These are phyloP conservation scores for Clavispora asparagi DNA, from an alignment of 805 yeast genomes.

Conservation along the genomic window DNA sequence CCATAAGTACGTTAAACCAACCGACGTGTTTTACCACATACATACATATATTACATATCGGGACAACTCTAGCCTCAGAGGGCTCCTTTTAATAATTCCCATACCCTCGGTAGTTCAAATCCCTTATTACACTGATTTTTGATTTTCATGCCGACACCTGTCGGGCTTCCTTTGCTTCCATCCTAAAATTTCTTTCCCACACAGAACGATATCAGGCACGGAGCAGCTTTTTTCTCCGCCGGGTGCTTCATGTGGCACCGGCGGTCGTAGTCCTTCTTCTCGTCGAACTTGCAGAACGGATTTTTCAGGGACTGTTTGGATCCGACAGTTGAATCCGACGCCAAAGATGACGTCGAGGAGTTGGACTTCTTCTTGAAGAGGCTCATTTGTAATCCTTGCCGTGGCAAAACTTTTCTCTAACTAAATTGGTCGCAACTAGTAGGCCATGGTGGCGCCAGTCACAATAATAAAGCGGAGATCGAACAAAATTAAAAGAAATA, in stretches of 20 bases:
- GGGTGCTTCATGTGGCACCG: slow-evolving; percentile 31
- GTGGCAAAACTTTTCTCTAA: slow-evolving; percentile 6
- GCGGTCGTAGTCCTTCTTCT: slow-evolving; percentile 40
- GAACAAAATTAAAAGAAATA: neutral
- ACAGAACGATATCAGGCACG: slow-evolving; percentile 33
- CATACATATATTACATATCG: slow-evolving; percentile 1
- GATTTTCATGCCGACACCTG: neutral
- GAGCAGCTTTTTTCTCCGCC: slow-evolving; percentile 16
- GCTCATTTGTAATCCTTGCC: neutral
- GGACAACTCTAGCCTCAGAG: slow-evolving; percentile 1
- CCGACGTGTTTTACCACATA: slow-evolving; percentile 1
- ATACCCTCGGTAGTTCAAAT: neutral
- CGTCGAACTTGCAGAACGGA: slow-evolving; percentile 37
- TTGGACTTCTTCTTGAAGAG: slow-evolving; percentile 20
- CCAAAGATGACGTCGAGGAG: slow-evolving; percentile 18
- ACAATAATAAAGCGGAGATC: neutral
- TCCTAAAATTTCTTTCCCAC: slow-evolving; percentile 27
- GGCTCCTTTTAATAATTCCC: neutral
- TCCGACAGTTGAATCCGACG: slow-evolving; percentile 6
- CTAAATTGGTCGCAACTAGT: neutral
- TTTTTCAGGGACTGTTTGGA: slow-evolving; percentile 5
- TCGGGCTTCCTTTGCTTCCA: neutral
- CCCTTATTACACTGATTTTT: neutral
- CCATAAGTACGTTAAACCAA: neutral
- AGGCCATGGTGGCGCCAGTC: slow-evolving; percentile 1